These are phyloP conservation scores for Irpex sp. DNA, from an alignment of 1,284 basidiomycete species.

Conservation along the genomic window DNA sequence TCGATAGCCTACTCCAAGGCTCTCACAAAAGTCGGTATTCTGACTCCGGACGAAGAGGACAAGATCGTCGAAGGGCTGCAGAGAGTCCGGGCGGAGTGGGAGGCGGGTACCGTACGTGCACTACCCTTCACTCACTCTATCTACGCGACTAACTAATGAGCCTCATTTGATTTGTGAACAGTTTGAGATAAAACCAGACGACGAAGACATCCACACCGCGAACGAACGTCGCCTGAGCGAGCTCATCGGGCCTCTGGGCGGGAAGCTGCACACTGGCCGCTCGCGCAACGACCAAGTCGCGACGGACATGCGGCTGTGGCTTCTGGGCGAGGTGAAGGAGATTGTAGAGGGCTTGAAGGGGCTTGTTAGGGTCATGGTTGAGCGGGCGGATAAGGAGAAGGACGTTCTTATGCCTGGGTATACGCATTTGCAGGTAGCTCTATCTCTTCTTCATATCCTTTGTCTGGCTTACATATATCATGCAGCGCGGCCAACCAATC, in stretches of 20 bases:
- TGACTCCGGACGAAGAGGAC: conserved; percentile 71
- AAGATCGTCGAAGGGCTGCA: conserved; percentile 80
- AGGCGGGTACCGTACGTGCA: conserved; percentile 39
- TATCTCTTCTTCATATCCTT: too few species aligned
- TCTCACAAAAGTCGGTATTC: conserved; percentile 74
- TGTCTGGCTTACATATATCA: too few species aligned
- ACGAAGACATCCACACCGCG: conserved; percentile 99
- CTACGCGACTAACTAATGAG: background rate
- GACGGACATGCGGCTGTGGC: conserved; percentile 96
- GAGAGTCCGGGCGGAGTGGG: conserved; percentile 85
- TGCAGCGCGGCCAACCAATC: conserved; percentile 97
- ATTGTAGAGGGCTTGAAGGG: conserved; percentile 75
- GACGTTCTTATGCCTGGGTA: conserved; percentile 93
- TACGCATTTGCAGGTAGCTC: conserved; percentile 86
- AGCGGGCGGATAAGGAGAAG: conserved; percentile 90
- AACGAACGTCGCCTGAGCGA: conserved; percentile 95
- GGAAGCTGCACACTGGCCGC: conserved; percentile 94
- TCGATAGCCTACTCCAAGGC: conserved; percentile 96
- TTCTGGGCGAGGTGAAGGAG: conserved; percentile 76
- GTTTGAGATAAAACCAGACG: conserved; percentile 77
- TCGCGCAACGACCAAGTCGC: conserved; percentile 98
- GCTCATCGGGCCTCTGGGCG: conserved; percentile 87
- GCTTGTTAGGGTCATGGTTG: conserved; percentile 85
- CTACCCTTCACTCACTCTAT: conserved; percentile 37
- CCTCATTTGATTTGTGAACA: conserved; percentile 25